Conservation (phyloP, 78 protist genomes). For the Chrysochromulina parva region DNA sequence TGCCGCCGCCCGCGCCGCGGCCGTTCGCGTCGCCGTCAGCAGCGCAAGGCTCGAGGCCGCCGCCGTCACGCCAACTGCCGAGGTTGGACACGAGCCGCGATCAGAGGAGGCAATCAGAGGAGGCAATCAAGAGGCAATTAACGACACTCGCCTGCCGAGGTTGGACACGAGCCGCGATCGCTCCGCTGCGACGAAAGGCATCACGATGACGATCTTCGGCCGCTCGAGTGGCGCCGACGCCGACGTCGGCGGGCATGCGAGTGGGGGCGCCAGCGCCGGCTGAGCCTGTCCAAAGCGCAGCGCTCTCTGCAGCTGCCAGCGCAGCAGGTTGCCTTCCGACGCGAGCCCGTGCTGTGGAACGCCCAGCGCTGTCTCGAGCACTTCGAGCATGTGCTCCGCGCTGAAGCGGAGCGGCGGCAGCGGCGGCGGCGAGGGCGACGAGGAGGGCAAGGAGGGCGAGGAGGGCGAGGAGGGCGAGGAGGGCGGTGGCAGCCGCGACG, state of each 20-base stretch:
- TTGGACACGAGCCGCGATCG: background rate
- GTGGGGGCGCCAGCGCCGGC: background rate
- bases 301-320: background rate
- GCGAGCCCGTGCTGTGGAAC: background rate
- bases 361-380: background rate
- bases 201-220: background rate
- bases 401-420: background rate
- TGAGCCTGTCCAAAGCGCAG: background rate
- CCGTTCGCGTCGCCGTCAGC: no score
- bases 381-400: background rate
- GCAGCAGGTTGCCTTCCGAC: background rate
- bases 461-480: no score
- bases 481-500: background rate
- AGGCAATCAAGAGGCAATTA: no score
- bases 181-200: background rate
- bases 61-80: no score
- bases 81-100: no score
- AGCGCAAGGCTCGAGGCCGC: no score
- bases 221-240: background rate
- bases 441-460: no score
- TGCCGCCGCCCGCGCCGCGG: no score
- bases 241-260: background rate
- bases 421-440: background rate
- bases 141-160: background rate
- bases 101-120: no score